Evolutionary conservation across 257 asterid genomes (phyloP).

Genomic region (Lycium barbarum): DNA sequence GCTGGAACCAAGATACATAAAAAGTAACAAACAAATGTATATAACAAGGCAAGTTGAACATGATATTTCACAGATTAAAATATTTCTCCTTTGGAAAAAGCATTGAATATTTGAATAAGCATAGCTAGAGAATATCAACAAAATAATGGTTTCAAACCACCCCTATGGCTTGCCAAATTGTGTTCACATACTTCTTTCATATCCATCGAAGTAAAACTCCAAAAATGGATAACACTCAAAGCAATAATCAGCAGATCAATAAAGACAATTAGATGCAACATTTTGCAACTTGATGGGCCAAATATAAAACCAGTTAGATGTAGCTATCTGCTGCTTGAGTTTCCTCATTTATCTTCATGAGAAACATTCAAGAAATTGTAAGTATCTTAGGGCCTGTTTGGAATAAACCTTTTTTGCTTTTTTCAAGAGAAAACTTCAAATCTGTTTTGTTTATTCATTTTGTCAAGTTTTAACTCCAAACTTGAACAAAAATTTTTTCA

Average conservation of each 20-base stretch:
- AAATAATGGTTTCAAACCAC: neutral
- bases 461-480: neutral
- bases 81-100: neutral
- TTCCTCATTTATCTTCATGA: slow-evolving; percentile 14
- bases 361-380: neutral
- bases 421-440: neutral
- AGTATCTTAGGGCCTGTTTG: neutral
- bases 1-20: neutral
- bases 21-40: neutral
- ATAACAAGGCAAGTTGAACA: neutral
- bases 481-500: neutral
- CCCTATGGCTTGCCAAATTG: neutral
- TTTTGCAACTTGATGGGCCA: neutral
- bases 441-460: neutral
- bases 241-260: neutral
- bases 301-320: neutral
- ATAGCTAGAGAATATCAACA: neutral
- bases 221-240: neutral
- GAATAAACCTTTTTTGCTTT: neutral
- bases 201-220: neutral
- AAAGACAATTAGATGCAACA: neutral
- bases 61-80: neutral
- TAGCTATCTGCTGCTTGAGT: slow-evolving; percentile 8
- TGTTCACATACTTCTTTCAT: neutral
- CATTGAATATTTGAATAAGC: neutral